phyloP scores from a whole-genome alignment of 2,329 filamentous ascomycete species.

The Fusarium sp. region DNA sequence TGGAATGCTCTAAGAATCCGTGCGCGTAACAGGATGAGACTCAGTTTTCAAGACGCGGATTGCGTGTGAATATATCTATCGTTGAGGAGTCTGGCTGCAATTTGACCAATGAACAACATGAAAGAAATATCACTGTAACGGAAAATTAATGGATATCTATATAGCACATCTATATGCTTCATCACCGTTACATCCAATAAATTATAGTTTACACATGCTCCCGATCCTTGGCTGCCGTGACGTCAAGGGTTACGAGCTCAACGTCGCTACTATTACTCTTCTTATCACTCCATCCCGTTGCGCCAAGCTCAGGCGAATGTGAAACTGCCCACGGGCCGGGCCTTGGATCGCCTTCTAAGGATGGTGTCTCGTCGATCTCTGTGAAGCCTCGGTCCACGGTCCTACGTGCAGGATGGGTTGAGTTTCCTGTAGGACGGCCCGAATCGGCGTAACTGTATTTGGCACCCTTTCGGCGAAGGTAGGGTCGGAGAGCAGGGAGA shows the following conservation, averaged over 20 bases:
- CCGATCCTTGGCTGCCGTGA: background rate
- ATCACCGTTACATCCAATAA: background rate
- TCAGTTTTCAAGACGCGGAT: background rate
- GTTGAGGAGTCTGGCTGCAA: background rate
- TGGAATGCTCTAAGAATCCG: background rate
- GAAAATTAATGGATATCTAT: background rate
- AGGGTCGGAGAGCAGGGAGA: constrained; percentile 37
- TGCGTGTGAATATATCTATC: background rate
- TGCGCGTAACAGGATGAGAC: background rate
- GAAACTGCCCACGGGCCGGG: background rate
- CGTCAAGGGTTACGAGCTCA: constrained; percentile 14
- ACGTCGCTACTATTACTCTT: constrained; percentile 28
- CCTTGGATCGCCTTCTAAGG: background rate
- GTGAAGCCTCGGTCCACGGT: constrained; percentile 21
- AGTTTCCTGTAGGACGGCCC: background rate
- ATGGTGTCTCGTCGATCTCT: constrained; percentile 32
- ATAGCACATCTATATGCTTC: background rate
- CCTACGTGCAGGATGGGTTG: background rate
- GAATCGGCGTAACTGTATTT: constrained; percentile 26
- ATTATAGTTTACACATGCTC: background rate
- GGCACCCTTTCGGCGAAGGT: constrained; percentile 16
- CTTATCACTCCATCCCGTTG: constrained; percentile 27
- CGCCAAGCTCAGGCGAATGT: constrained; percentile 8
- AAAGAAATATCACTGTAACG: background rate
- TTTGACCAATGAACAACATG: background rate